A percentile compares a stretch with the other conserved stretches of the same genome.
Conservation (phyloP, 768 basidiomycete genomes). For the Cyathus striatus region DNA sequence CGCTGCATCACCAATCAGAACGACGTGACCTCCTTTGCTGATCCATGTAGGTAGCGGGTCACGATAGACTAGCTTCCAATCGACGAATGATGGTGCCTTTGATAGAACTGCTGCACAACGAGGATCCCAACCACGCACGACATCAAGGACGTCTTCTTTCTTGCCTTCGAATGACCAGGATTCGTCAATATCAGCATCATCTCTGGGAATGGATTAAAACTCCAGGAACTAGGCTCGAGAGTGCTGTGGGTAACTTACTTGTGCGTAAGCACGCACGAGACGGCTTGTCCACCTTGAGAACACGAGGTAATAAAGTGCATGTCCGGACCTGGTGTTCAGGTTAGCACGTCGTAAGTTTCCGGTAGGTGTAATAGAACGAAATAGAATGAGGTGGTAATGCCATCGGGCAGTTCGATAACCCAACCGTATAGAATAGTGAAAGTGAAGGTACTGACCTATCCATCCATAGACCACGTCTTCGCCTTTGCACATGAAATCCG, state of each 20-base stretch:
- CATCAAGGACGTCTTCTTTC: constrained; percentile 4
- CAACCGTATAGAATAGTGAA: too few species aligned
- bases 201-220: constrained; percentile 1
- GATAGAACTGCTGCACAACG: constrained; percentile 5
- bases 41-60: constrained; percentile 8
- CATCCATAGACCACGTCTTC: constrained; percentile 4
- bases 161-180: constrained; percentile 1
- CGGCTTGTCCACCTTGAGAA: constrained; percentile 1
- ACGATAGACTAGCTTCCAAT: constrained; percentile 5
- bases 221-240: neutral
- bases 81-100: constrained; percentile 6
- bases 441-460: constrained; percentile 3
- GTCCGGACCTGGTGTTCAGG: constrained; percentile 3
- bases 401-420: too few species aligned
- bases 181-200: constrained; percentile 5
- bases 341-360: neutral
- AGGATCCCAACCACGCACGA: constrained; percentile 4
- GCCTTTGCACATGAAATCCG: constrained; percentile 5
- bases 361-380: too few species aligned
- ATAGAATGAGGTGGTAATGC: too few species aligned
- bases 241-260: neutral
- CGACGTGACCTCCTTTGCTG: constrained; percentile 2
- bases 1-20: constrained; percentile 4
- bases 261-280: constrained; percentile 5
- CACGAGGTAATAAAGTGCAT: constrained; percentile 4